phyloP scores from a whole-genome alignment of 805 yeast species.

The Zygoascus tannicola region DNA sequence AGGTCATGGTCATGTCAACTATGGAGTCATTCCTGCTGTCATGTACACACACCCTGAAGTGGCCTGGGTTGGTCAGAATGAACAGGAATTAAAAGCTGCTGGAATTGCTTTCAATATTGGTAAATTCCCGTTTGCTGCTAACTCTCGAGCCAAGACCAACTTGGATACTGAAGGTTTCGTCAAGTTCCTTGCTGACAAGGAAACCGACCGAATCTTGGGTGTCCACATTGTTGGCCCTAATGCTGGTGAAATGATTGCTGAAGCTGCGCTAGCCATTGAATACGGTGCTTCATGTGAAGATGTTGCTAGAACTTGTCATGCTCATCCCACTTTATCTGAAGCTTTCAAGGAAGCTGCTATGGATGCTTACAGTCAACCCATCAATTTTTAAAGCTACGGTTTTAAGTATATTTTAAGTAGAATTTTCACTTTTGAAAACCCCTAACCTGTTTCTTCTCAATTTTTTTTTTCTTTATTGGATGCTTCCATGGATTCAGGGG shows the following conservation, averaged over 20 bases:
- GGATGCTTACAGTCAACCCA: constrained; percentile 84
- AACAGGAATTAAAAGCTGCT: constrained; percentile 85
- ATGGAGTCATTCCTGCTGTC: constrained; percentile 94
- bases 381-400: constrained; percentile 66
- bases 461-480: too few relatives aligned
- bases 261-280: constrained; percentile 94
- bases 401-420: not conserved
- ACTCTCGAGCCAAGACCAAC: constrained; percentile 99
- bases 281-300: constrained; percentile 99
- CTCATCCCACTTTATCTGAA: constrained; percentile 97
- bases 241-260: constrained; percentile 99
- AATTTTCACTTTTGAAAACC: too few relatives aligned
- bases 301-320: constrained; percentile 94
- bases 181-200: constrained; percentile 90
- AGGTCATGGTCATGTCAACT: constrained; percentile 97
- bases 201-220: constrained; percentile 93
- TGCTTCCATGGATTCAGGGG: too few relatives aligned
- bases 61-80: constrained; percentile 98
- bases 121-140: constrained; percentile 97
- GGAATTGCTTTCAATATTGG: constrained; percentile 90
- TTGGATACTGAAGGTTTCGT: constrained; percentile 95
- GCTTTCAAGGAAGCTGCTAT: constrained; percentile 97
- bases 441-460: too few relatives aligned
- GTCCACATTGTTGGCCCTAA: constrained; percentile 96
- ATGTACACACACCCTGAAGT: constrained; percentile 99